phyloP scores from a whole-genome alignment of 2,329 filamentous ascomycete species.

The Dothideomycetes sp. region DNA sequence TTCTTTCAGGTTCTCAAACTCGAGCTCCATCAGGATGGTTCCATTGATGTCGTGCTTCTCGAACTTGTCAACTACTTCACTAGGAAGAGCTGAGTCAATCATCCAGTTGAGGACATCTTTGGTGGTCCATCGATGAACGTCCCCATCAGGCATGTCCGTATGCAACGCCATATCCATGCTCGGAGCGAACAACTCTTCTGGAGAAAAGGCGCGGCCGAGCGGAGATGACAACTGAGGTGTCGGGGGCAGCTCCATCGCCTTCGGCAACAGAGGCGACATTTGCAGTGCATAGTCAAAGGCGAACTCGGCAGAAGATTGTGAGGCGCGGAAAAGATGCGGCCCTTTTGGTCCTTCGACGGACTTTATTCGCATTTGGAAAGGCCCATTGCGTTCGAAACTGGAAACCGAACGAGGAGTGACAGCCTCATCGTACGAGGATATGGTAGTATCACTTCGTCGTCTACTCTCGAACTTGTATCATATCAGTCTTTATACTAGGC shows the following conservation, averaged over 20 bases:
- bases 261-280: conserved; percentile 65
- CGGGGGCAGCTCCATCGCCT: conserved; percentile 37
- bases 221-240: conserved; percentile 18
- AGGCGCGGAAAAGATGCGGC: conserved; percentile 76
- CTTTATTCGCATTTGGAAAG: conserved; percentile 56
- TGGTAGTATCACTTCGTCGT: conserved; percentile 71
- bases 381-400: conserved; percentile 39
- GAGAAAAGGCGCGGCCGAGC: conserved; percentile 32
- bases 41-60: conserved; percentile 88
- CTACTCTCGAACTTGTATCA: conserved; percentile 37
- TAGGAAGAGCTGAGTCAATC: conserved; percentile 72
- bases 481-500: conserved; percentile 14
- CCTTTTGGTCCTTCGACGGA: conserved; percentile 71
- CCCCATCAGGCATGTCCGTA: conserved; percentile 18
- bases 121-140: conserved; percentile 60
- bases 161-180: conserved; percentile 13
- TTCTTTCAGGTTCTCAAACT: conserved; percentile 79
- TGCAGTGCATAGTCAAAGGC: conserved; percentile 48
- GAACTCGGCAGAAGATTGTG: conserved; percentile 49
- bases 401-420: conserved; percentile 62
- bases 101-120: conserved; percentile 79
- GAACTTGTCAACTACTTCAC: conserved; percentile 70
- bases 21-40: conserved; percentile 76
- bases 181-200: conserved; percentile 20
- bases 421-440: conserved; percentile 78